Evolutionary conservation across 441 rosid genomes (phyloP).

Genomic region (Capsella rubella): DNA sequence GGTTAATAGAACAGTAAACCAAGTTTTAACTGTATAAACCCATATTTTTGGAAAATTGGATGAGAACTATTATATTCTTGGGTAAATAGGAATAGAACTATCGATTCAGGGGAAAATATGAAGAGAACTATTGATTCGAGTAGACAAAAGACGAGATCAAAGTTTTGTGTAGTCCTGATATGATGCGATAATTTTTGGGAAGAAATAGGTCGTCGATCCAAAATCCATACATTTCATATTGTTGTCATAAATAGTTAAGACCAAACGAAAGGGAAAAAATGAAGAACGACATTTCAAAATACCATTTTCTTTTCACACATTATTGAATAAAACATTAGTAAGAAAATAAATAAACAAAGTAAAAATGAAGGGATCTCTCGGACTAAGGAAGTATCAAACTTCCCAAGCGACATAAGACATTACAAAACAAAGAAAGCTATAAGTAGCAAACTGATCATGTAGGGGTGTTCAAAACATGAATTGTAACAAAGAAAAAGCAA

Average conservation of each 20-base stretch:
- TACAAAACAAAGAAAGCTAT: slow-evolving; percentile 23
- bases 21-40: too few relatives aligned
- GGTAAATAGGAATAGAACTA: too few relatives aligned
- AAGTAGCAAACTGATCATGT: slow-evolving; percentile 15
- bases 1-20: too few relatives aligned
- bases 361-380: slow-evolving; percentile 1
- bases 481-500: slow-evolving; percentile 22
- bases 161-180: too few relatives aligned
- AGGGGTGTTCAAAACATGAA: slow-evolving; percentile 24
- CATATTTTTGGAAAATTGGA: too few relatives aligned
- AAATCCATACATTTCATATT: background rate
- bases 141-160: too few relatives aligned
- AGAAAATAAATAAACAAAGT: background rate
- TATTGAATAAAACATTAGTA: background rate
- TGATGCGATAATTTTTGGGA: too few relatives aligned
- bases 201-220: too few relatives aligned
- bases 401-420: slow-evolving; percentile 8
- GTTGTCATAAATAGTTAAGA: background rate
- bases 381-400: slow-evolving; percentile 24
- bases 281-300: background rate
- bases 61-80: too few relatives aligned
- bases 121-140: too few relatives aligned
- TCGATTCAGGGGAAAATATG: too few relatives aligned
- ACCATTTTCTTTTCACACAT: slow-evolving; percentile 5
- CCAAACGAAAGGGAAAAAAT: background rate